Evolutionary conservation across 148 eudicot genomes (phyloP), one percentile per base, ranked within the genome.

Genomic region (Chenopodium formosanum): DNA sequence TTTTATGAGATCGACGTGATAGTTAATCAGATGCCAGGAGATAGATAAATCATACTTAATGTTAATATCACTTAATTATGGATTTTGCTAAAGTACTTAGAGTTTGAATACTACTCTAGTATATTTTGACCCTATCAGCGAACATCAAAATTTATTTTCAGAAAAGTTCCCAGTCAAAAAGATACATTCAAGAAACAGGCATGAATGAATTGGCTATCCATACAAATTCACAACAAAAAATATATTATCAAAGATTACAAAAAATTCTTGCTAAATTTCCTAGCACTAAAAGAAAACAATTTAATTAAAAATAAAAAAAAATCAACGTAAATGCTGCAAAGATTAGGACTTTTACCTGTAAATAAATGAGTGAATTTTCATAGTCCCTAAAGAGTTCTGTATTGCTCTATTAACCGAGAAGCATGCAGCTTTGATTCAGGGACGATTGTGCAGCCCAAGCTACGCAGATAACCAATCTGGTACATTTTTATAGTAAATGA

Each of bases 341-440:
- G 17, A 56, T 12, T 13, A 4, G 62, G 4, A 4, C 23, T 11
- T 64, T n/a, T 64, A 64, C 68, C 68, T 64, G 9, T 32, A 70
- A 40, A 40, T 40, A 6, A 40, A 40, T 40, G 44, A 40, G 44
- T 6, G 44, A 6, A 65, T n/a, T 64, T 32, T 22, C 53, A n/a
- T 40, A 23, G 4, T 27, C 60, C 27, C 86, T 89, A 94, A 63
- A 94, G 58, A 69, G 91, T 87, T 77, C 88, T 94, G 87, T 94
- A 94, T 80, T 92, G 87, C 75, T 94, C 98, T 52, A 94, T 94
- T 82, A 94, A 79, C 70, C 87, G 93, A 20, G 98, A 94, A 52
- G 97, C 98, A 62, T 94, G 98, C 32, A 94, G 98, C 74, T 93
- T 92, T 7, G 97, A 91, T 56, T 91, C 86, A 60, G 98, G 98